Conservation (phyloP, 1,139 yeast genomes). For the Pichia sp. region DNA sequence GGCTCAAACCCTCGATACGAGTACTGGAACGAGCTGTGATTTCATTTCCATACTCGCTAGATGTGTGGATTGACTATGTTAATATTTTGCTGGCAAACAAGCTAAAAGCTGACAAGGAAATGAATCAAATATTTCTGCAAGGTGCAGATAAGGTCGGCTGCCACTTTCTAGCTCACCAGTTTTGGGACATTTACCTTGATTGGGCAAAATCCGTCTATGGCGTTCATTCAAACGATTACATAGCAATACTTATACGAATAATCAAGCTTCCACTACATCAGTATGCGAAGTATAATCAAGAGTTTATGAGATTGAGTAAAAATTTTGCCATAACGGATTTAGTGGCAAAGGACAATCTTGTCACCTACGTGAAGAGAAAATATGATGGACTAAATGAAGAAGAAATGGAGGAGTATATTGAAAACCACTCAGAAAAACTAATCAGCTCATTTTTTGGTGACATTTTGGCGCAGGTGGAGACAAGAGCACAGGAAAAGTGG, state of each 20-base stretch:
- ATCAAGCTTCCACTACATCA: slow-evolving; percentile 61
- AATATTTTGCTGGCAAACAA: slow-evolving; percentile 44
- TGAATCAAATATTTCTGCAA: slow-evolving; percentile 39
- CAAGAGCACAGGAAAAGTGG: slow-evolving; percentile 55
- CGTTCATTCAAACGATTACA: slow-evolving; percentile 32
- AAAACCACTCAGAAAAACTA: slow-evolving; percentile 32
- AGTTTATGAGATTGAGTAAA: slow-evolving; percentile 42
- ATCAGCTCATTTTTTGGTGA: slow-evolving; percentile 42
- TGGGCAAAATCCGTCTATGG: slow-evolving; percentile 38
- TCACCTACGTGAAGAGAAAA: slow-evolving; percentile 17
- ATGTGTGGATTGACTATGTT: slow-evolving; percentile 65
- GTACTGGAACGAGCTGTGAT: slow-evolving; percentile 45
- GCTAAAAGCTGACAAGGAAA: slow-evolving; percentile 27
- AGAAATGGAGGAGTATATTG: slow-evolving; percentile 25
- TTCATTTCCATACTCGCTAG: slow-evolving; percentile 52
- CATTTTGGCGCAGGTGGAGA: slow-evolving; percentile 46
- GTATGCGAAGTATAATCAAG: slow-evolving; percentile 59
- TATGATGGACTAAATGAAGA: slow-evolving; percentile 4
- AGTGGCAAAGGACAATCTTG: slow-evolving; percentile 27
- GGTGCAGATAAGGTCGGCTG: slow-evolving; percentile 46
- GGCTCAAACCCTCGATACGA: slow-evolving; percentile 45
- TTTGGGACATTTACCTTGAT: slow-evolving; percentile 63
- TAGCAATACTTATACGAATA: slow-evolving; percentile 40
- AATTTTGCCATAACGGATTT: slow-evolving; percentile 36
- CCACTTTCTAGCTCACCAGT: slow-evolving; percentile 55